These are phyloP conservation scores for Rhododendron molle DNA, from an alignment of 148 eudicot genomes.

Conservation along the genomic window DNA sequence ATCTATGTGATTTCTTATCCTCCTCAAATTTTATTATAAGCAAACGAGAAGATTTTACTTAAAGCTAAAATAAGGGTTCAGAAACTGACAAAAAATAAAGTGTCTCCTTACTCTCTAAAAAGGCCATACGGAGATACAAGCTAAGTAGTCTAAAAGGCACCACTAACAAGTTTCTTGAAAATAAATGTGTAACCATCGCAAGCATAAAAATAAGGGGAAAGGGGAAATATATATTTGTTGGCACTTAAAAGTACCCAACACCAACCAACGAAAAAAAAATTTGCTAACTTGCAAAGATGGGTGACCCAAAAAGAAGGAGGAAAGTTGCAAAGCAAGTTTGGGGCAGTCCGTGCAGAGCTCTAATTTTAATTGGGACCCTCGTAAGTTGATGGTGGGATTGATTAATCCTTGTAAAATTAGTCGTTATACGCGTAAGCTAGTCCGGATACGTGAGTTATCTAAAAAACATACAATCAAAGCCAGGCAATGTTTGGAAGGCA, in stretches of 20 bases:
- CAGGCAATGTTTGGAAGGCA: too few species aligned
- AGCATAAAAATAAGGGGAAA: not conserved
- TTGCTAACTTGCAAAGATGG: not conserved
- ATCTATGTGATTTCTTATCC: not conserved
- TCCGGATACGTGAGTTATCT: too few species aligned
- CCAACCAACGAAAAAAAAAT: not conserved
- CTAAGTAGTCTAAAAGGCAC: too few species aligned
- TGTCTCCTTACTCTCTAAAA: not conserved
- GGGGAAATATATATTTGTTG: too few species aligned
- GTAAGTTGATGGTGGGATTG: too few species aligned
- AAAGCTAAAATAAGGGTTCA: not conserved
- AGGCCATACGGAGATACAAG: not conserved
- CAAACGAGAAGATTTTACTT: too few species aligned
- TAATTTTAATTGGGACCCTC: too few species aligned
- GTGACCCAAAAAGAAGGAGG: not conserved
- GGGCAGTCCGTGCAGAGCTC: not conserved
- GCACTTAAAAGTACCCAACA: not conserved
- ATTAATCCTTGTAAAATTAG: too few species aligned
- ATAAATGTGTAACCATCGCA: not conserved
- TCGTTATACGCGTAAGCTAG: too few species aligned
- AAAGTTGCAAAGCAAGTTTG: not conserved
- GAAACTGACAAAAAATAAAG: not conserved
- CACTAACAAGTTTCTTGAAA: not conserved
- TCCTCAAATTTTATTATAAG: not conserved
- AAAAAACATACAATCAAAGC: not conserved